phyloP scores from a whole-genome alignment of 106 monocot species.

The Allium sativum region DNA sequence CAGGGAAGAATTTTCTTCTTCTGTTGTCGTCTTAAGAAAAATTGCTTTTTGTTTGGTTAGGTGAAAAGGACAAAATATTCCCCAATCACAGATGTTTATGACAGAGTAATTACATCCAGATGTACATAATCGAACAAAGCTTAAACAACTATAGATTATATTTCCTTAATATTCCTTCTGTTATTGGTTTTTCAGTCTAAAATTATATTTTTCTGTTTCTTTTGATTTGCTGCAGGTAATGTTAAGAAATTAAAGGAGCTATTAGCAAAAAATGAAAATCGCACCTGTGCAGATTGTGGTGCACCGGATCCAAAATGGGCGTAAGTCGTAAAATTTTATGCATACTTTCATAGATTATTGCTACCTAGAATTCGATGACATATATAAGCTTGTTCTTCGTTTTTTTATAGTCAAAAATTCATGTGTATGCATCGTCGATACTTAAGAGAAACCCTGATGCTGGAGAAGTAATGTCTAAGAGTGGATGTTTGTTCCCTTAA shows the following conservation, averaged over 20 bases:
- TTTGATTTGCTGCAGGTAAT: conserved; percentile 18
- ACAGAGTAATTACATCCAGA: no score
- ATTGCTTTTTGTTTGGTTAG: no score
- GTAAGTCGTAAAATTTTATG: conserved; percentile 37
- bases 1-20: no score
- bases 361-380: neutral
- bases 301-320: conserved; percentile 76
- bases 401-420: neutral
- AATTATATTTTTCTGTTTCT: neutral
- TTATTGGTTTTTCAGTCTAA: neutral
- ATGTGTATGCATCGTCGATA: neutral
- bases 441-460: no score
- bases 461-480: no score
- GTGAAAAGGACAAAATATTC: no score
- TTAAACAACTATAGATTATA: no score
- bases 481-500: neutral
- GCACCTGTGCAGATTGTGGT: conserved; percentile 62
- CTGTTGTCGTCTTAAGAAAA: no score
- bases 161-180: no score
- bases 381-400: neutral
- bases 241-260: conserved; percentile 46
- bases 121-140: no score
- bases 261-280: conserved; percentile 53
- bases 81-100: no score
- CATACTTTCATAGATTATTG: neutral